phyloP scores from a whole-genome alignment of 345 rosid species.

The Excoecaria agallocha region DNA sequence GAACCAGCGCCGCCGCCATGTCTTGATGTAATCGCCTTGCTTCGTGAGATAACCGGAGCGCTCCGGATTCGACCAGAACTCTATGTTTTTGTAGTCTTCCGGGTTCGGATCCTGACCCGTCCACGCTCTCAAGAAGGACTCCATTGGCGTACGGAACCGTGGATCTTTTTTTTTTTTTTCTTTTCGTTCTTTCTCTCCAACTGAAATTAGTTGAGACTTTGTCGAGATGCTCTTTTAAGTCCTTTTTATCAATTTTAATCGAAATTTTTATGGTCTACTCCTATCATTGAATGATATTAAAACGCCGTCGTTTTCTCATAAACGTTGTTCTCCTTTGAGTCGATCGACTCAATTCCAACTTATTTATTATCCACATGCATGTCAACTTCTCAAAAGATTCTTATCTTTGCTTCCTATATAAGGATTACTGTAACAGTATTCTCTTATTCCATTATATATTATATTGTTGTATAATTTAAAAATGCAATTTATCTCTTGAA shows the following conservation, averaged over 20 bases:
- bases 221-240: neutral
- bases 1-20: constrained; percentile 36
- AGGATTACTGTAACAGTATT: too few species aligned
- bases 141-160: constrained; percentile 8
- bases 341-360: too few species aligned
- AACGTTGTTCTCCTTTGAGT: too few species aligned
- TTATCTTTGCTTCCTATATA: too few species aligned
- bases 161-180: neutral
- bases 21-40: constrained; percentile 34
- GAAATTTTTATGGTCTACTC: too few species aligned
- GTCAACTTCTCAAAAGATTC: too few species aligned
- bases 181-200: neutral
- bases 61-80: constrained; percentile 35
- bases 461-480: too few species aligned
- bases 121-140: constrained; percentile 25
- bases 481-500: too few species aligned
- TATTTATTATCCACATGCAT: too few species aligned
- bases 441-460: too few species aligned
- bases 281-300: too few species aligned
- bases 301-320: too few species aligned
- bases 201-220: neutral
- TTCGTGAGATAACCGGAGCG: constrained; percentile 29
- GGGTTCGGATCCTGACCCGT: constrained; percentile 35
- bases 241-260: neutral
- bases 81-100: constrained; percentile 23